phyloP scores from a whole-genome alignment of 1,139 yeast species.

The Barnettozyma hawaiiensis region DNA sequence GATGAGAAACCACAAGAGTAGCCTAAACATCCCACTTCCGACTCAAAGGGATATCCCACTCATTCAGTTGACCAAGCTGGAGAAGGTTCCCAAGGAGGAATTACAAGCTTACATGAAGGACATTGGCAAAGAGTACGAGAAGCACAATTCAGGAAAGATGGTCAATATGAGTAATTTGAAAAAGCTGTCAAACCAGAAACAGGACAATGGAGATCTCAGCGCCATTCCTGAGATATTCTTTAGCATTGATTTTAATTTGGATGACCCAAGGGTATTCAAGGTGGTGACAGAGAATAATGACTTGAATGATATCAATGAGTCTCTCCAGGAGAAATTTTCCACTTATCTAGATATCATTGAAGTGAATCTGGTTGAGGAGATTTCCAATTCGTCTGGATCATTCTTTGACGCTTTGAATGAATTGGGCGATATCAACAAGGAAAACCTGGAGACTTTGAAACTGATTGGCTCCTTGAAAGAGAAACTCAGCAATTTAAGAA shows the following conservation, averaged over 20 bases:
- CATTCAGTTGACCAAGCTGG: constrained; percentile 58
- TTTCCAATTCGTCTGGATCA: constrained; percentile 75
- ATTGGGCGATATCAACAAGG: constrained; percentile 50
- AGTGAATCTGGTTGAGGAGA: constrained; percentile 71
- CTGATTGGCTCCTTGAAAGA: constrained; percentile 42
- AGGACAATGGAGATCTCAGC: constrained; percentile 16
- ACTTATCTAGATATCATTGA: constrained; percentile 84
- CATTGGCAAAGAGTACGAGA: constrained; percentile 48
- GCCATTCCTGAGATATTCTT: constrained; percentile 67
- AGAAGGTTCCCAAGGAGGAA: constrained; percentile 44
- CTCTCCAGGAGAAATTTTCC: constrained; percentile 75
- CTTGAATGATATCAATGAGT: constrained; percentile 29
- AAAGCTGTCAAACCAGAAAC: constrained; percentile 15
- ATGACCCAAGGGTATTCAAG: constrained; percentile 81
- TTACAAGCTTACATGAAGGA: constrained; percentile 44
- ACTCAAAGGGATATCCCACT: constrained; percentile 83
- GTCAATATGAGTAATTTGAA: constrained; percentile 40
- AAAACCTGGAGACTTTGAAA: constrained; percentile 48
- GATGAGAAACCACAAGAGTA: constrained; percentile 23
- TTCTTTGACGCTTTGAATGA: constrained; percentile 84
- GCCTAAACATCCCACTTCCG: constrained; percentile 55
- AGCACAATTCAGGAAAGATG: constrained; percentile 36
- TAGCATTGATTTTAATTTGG: constrained; percentile 66
- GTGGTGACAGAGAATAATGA: constrained; percentile 57
- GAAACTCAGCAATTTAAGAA: constrained; percentile 40